These are phyloP conservation scores for Primulina tabacum DNA, from an alignment of 257 asterid species.

Conservation along the genomic window DNA sequence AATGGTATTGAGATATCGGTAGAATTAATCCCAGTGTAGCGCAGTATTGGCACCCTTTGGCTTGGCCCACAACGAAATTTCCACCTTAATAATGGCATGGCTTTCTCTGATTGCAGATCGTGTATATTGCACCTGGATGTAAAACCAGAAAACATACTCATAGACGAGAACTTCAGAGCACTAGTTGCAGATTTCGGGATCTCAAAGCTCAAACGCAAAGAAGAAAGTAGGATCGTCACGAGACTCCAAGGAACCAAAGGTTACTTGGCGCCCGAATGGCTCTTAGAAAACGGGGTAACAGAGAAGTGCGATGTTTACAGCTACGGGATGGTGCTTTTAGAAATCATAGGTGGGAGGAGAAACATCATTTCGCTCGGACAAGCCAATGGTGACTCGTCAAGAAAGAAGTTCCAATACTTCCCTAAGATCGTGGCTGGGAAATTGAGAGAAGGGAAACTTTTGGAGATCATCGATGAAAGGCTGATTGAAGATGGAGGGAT, in stretches of 20 bases:
- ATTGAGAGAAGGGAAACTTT: slow-evolving; percentile 46
- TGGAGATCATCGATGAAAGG: slow-evolving; percentile 68
- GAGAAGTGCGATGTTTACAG: slow-evolving; percentile 75
- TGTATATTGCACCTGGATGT: slow-evolving; percentile 71
- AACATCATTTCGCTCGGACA: slow-evolving; percentile 36
- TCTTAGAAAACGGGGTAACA: slow-evolving; percentile 62
- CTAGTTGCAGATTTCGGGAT: slow-evolving; percentile 68
- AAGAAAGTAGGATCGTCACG: slow-evolving; percentile 62
- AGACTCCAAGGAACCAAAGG: slow-evolving; percentile 71
- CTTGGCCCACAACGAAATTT: too few species aligned
- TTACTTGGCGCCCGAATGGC: slow-evolving; percentile 85
- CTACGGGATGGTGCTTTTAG: slow-evolving; percentile 71
- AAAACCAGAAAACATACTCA: slow-evolving; percentile 68
- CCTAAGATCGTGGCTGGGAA: slow-evolving; percentile 60
- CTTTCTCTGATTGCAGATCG: slow-evolving; percentile 23
- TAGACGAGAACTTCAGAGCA: slow-evolving; percentile 50
- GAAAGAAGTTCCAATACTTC: slow-evolving; percentile 47
- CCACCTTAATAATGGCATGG: not conserved
- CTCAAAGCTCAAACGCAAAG: slow-evolving; percentile 66
- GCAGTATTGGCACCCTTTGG: too few species aligned
- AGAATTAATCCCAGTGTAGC: too few species aligned
- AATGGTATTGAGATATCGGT: too few species aligned
- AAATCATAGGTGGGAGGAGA: slow-evolving; percentile 66
- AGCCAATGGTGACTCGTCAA: slow-evolving; percentile 18
- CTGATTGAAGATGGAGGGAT: slow-evolving; percentile 33